phyloP scores from a whole-genome alignment of 2,329 filamentous ascomycete genomes.

The Trichoderma arundinaceum region DNA sequence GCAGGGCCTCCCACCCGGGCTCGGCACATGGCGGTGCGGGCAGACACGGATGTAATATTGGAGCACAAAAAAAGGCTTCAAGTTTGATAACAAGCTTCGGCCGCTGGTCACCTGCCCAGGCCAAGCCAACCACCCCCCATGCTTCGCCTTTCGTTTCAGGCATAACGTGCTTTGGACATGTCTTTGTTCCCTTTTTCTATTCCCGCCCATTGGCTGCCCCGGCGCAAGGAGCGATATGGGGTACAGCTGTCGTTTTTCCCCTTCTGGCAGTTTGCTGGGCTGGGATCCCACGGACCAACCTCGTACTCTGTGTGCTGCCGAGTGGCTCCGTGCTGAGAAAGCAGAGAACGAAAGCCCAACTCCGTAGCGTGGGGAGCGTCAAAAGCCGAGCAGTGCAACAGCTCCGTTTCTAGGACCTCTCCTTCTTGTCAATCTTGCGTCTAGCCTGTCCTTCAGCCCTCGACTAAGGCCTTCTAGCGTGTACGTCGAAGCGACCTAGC shows the following conservation, averaged over 20 bases:
- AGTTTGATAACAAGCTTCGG: conserved; percentile 2
- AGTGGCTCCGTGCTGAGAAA: no score
- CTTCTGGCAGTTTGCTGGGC: background rate
- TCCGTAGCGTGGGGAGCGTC: no score
- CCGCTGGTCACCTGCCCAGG: conserved; percentile 5
- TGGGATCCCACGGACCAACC: no score
- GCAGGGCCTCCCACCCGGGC: background rate
- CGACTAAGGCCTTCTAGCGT: conserved; percentile 6
- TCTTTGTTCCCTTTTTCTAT: background rate
- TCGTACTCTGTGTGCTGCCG: no score
- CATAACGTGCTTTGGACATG: background rate
- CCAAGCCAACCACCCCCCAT: background rate
- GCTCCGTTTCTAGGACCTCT: no score
- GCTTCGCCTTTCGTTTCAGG: background rate
- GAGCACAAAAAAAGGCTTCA: no score
- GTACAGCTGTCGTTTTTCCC: background rate
- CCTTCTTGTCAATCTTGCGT: background rate
- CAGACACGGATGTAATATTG: conserved; percentile 11
- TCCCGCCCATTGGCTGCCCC: background rate
- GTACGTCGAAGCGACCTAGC: conserved; percentile 2
- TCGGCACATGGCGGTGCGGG: conserved; percentile 28
- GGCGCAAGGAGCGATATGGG: no score
- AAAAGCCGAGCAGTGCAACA: no score
- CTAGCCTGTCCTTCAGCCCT: background rate
- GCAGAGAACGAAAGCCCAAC: no score